These are phyloP conservation scores for Syzygium grande DNA, from an alignment of 345 rosid genomes.

Conservation along the genomic window DNA sequence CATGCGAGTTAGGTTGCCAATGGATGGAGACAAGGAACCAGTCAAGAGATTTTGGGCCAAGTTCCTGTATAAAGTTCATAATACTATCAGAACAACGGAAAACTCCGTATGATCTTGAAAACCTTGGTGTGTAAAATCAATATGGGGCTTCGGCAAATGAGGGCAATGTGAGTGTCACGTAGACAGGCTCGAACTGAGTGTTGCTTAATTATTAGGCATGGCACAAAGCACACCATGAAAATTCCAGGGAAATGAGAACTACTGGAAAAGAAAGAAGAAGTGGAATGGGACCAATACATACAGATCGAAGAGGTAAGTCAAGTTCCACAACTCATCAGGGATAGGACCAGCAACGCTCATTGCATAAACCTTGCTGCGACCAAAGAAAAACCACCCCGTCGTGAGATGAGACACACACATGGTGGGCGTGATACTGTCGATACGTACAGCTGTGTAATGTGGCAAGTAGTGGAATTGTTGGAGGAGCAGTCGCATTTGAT, in stretches of 20 bases:
- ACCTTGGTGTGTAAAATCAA: not conserved
- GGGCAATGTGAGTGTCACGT: not conserved
- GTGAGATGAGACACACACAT: not conserved
- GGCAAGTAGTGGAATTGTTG: conserved; percentile 23
- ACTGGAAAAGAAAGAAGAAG: not conserved
- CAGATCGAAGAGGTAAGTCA: conserved; percentile 35
- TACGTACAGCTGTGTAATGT: conserved; percentile 25
- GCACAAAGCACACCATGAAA: not conserved
- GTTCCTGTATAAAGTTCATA: conserved; percentile 15
- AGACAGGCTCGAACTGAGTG: accelerated
- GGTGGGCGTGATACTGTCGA: not conserved
- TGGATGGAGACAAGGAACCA: conserved; percentile 38
- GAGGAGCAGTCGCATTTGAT: conserved; percentile 53
- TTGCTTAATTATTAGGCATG: not conserved
- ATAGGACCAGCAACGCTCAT: conserved; percentile 20
- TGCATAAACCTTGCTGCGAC: conserved; percentile 23
- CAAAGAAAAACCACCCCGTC: not conserved
- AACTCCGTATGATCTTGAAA: not conserved
- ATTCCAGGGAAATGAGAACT: not conserved
- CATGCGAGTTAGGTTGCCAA: conserved; percentile 35
- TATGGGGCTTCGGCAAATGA: not conserved
- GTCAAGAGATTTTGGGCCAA: conserved; percentile 34
- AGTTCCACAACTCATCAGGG: conserved; percentile 48
- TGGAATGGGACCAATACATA: not conserved
- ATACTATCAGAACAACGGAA: conserved; percentile 23